Conservation (phyloP, 73 alveolate genomes). For the Paramecium sexaurelia region DNA sequence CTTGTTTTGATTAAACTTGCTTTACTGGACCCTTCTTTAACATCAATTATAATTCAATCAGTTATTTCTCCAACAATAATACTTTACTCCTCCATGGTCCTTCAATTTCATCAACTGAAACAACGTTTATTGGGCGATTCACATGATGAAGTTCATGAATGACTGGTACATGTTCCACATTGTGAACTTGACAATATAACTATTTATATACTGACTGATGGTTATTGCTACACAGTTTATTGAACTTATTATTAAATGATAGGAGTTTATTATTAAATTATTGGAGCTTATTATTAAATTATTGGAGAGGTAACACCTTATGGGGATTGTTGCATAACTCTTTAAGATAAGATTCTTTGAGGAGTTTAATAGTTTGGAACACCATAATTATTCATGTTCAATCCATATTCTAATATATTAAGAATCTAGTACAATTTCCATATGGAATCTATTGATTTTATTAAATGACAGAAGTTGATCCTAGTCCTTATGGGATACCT, state of each 20-base stretch:
- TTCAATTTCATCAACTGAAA: conserved; percentile 47
- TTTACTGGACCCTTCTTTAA: background rate
- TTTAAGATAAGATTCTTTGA: background rate
- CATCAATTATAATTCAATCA: conserved; percentile 15
- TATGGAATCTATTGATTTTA: background rate
- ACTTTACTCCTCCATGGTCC: conserved; percentile 57
- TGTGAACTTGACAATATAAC: background rate
- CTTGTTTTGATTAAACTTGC: conserved; percentile 17
- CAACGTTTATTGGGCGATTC: conserved; percentile 11
- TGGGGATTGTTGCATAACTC: background rate
- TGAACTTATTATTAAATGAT: background rate
- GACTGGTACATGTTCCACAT: conserved; percentile 57
- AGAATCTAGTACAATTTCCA: background rate
- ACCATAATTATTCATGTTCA: background rate
- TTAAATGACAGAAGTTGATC: background rate
- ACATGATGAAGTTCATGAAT: conserved; percentile 54
- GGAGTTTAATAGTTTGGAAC: background rate
- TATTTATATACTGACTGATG: background rate
- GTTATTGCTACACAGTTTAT: background rate
- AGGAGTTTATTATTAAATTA: background rate
- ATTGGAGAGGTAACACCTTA: background rate
- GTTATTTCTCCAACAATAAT: background rate
- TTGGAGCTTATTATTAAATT: background rate
- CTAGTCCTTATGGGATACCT: background rate
- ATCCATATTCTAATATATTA: background rate